These are phyloP conservation scores for Wickerhamomyces subpelliculosus DNA, from an alignment of 805 yeast species.

Conservation along the genomic window DNA sequence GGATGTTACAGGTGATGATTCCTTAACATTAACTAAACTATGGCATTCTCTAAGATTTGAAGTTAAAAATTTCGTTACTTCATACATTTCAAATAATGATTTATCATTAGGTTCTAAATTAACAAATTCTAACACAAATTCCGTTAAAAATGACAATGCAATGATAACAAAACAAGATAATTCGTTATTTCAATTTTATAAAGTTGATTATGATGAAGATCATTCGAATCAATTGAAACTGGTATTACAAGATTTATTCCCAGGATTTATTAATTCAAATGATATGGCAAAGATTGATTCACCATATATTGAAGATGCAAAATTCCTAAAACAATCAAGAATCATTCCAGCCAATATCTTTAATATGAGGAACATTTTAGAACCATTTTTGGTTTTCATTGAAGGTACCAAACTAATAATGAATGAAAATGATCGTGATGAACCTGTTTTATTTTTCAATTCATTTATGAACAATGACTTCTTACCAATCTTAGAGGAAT, in stretches of 20 bases:
- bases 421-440: constrained; percentile 22
- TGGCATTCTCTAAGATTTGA: constrained; percentile 15
- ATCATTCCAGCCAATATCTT: constrained; percentile 65
- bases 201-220: constrained; percentile 25
- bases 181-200: constrained; percentile 29
- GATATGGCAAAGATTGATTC: constrained; percentile 29
- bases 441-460: constrained; percentile 45
- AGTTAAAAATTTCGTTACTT: constrained; percentile 11
- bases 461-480: constrained; percentile 60
- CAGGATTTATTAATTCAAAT: constrained; percentile 47
- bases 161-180: constrained; percentile 7
- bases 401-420: constrained; percentile 47
- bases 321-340: constrained; percentile 51
- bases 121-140: constrained; percentile 14
- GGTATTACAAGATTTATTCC: constrained; percentile 56
- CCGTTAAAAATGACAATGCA: constrained; percentile 24
- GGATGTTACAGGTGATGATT: constrained; percentile 1
- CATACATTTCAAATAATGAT: constrained; percentile 16
- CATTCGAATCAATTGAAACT: constrained; percentile 36
- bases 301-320: constrained; percentile 54
- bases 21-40: constrained; percentile 6
- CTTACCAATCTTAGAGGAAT: constrained; percentile 54
- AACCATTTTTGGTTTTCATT: constrained; percentile 61
- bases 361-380: constrained; percentile 75
- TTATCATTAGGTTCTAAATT: constrained; percentile 2